Base-by-base conservation (phyloP, 2,329 filamentous ascomycete species). In the Juglanconis juglandina region DNA sequence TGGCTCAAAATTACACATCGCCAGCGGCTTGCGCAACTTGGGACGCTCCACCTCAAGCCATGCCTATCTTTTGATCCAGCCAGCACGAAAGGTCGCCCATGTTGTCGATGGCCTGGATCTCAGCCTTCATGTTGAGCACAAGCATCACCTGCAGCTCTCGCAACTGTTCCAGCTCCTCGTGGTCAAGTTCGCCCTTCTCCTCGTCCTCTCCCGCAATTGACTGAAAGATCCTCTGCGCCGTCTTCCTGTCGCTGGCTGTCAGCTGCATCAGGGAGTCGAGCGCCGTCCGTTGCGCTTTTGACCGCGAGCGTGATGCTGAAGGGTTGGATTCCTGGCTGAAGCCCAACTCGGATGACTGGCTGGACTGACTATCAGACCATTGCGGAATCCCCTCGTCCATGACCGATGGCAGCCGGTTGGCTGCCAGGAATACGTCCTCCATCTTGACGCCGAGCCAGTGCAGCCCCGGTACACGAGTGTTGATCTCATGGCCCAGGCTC, bases 71-170 rank as follows among this genome's bases (percentile, higher is more conserved):
- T 2, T 64, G 56, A 53, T 86, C 77, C 3, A 87, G 69, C 83
- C 84, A 87, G 0, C 64, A 39, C 0, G 75, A 72, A 5, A 86
- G 66, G 53, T 81, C 75, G 0, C 83, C 83, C 8, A 73, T 74
- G 3, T 82, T 76, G 58, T 90, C 87, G 6, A 91, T 73, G 17
- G 86, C 81, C 68, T 95, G 89, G 54, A 94, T 90, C 69, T 95
- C 91, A 0, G 88, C 88, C 68, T 94, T 95, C 52, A 87, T 67
- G 56, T 89, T 88, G 54, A 93, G 75, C 75, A 90, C 81, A 24
- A 94, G 73, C 89, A 94, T 92, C 1, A 80, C 66, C 68, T 92
- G 90, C 14, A 94, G 66, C 66, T 92, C 87, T 3, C 73, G 72
- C 35, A 75, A 74, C 63, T 84, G 75, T 6, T 77, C 73, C 0